Evolutionary conservation across 495 filamentous ascomycete species (phyloP).

Genomic region (Aspergillus sclerotioniger): DNA sequence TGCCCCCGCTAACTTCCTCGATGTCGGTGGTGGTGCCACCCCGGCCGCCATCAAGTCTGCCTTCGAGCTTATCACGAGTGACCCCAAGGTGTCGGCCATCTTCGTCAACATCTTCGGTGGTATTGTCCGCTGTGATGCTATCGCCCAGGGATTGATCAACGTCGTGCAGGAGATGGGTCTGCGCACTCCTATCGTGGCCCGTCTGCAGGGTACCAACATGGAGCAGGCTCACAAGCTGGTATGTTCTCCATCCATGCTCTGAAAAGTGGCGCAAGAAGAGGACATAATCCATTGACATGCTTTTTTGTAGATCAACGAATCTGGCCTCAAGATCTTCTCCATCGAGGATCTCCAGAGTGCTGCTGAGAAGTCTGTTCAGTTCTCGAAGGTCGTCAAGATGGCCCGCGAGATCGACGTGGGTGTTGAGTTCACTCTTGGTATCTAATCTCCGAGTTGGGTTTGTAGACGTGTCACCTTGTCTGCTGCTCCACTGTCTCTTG

Average conservation of each 20-base stretch:
- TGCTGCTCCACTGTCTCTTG: constrained; percentile 10
- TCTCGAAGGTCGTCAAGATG: constrained; percentile 99
- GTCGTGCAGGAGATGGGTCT: constrained; percentile 93
- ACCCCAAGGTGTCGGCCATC: constrained; percentile 97
- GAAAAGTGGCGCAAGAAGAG: background rate
- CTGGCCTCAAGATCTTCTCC: constrained; percentile 98
- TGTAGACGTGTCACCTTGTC: constrained; percentile 7
- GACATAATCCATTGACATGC: constrained; percentile 13
- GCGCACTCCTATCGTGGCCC: constrained; percentile 91
- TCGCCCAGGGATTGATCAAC: constrained; percentile 91
- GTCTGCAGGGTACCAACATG: constrained; percentile 98
- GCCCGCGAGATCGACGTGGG: constrained; percentile 97
- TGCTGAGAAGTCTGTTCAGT: constrained; percentile 97
- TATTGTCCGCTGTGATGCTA: constrained; percentile 97
- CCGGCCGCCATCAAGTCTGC: constrained; percentile 94
- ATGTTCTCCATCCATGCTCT: constrained; percentile 13
- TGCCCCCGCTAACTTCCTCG: constrained; percentile 94
- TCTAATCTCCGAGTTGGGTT: constrained; percentile 51
- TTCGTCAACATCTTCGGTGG: constrained; percentile 99
- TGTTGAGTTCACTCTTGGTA: constrained; percentile 94
- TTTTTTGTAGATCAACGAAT: constrained; percentile 75
- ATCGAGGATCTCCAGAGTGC: constrained; percentile 97
- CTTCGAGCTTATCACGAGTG: constrained; percentile 96
- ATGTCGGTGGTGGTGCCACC: constrained; percentile 96
- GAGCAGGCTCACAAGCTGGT: constrained; percentile 87